Conservation (phyloP, 129 eudicot genomes). For the Flaveria sonorensis region DNA sequence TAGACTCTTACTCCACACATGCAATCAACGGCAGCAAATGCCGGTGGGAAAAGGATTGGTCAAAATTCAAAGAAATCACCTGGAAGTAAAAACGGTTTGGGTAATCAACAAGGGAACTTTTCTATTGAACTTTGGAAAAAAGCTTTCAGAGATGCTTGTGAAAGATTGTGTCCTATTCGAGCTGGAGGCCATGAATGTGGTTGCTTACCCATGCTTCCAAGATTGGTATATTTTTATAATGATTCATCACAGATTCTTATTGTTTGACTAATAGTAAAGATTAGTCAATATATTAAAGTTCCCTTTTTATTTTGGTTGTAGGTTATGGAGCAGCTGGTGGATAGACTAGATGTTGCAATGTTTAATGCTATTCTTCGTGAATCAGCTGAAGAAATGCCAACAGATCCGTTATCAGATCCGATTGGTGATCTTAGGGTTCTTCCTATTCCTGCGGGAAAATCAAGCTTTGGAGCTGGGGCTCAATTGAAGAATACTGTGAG, state of each 20-base stretch:
- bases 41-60: conserved; percentile 40
- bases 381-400: conserved; percentile 87
- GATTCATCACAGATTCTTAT: neutral
- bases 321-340: conserved; percentile 97
- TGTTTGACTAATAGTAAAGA: neutral
- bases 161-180: conserved; percentile 85
- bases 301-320: conserved; percentile 18
- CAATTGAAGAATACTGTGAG: conserved; percentile 91
- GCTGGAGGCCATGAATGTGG: conserved; percentile 96
- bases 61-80: conserved; percentile 47
- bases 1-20: conserved; percentile 92
- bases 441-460: conserved; percentile 77
- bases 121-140: conserved; percentile 88
- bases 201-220: conserved; percentile 59
- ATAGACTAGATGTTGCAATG: conserved; percentile 92
- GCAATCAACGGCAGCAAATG: conserved; percentile 68
- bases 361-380: conserved; percentile 93
- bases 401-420: conserved; percentile 93
- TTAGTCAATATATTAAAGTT: neutral
- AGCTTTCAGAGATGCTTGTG: conserved; percentile 88
- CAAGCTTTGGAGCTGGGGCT: conserved; percentile 96
- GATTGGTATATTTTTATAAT: conserved; percentile 43
- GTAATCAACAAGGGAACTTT: conserved; percentile 72
- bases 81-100: conserved; percentile 53
- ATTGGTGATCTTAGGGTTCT: conserved; percentile 71